phyloP scores from a whole-genome alignment of 768 basidiomycete species.

The Rickenella mellea region DNA sequence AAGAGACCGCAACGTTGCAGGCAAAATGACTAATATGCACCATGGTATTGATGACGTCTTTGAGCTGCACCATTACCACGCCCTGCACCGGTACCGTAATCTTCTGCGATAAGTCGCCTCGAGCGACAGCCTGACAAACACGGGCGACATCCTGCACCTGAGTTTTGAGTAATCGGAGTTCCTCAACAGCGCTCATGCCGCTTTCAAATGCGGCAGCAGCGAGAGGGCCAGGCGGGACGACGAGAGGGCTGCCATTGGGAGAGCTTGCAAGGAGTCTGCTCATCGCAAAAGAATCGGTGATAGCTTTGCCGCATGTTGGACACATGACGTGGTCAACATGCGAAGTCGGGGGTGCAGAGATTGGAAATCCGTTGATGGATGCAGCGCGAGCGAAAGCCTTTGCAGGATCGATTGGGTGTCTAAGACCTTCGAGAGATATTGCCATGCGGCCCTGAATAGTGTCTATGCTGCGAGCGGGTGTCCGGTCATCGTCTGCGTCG shows the following conservation, averaged over 20 bases:
- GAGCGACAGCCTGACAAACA: constrained; percentile 73
- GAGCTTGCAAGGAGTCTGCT: constrained; percentile 4
- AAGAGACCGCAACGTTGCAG: not conserved
- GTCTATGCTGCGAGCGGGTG: not conserved
- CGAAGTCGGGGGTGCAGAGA: constrained; percentile 37
- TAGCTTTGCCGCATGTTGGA: constrained; percentile 45
- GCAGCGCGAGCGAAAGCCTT: constrained; percentile 14
- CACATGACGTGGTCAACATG: constrained; percentile 32
- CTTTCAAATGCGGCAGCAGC: constrained; percentile 47
- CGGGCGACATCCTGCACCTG: constrained; percentile 78
- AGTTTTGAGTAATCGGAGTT: constrained; percentile 70
- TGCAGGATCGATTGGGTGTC: constrained; percentile 26
- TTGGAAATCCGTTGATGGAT: constrained; percentile 20
- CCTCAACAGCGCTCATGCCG: constrained; percentile 64
- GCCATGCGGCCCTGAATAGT: constrained; percentile 30
- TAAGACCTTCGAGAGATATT: constrained; percentile 44
- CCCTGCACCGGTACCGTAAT: constrained; percentile 74
- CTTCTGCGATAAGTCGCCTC: constrained; percentile 68
- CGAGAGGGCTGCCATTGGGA: constrained; percentile 18
- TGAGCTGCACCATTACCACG: constrained; percentile 71
- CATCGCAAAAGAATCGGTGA: constrained; percentile 24
- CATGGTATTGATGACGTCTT: constrained; percentile 71
- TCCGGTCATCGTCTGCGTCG: not conserved
- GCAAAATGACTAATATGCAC: constrained; percentile 16
- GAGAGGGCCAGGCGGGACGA: constrained; percentile 47